Percentiles rank a stretch among this genome's conserved stretches.
phyloP scores from a whole-genome alignment of 768 basidiomycete species.

The button mushroom (Agaricus bisporus) region DNA sequence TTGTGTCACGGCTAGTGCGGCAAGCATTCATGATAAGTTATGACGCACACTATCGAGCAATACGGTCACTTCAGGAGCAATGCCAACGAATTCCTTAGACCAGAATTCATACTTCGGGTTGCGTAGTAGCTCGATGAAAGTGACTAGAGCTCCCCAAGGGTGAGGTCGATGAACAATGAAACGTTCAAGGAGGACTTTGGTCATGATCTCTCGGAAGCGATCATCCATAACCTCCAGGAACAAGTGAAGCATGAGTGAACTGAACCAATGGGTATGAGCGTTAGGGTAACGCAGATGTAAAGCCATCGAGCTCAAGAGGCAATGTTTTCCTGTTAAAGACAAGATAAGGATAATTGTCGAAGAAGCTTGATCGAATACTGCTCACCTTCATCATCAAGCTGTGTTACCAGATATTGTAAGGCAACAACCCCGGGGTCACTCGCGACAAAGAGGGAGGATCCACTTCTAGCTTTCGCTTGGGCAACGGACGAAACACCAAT shows the following conservation, averaged over 20 bases:
- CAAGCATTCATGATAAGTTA: slow-evolving; percentile 9
- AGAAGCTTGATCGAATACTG: slow-evolving; percentile 3
- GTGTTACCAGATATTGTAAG: slow-evolving; percentile 74
- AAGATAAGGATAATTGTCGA: slow-evolving; percentile 2
- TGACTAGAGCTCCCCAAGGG: slow-evolving; percentile 92
- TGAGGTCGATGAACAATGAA: slow-evolving; percentile 94
- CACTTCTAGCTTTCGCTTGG: slow-evolving; percentile 80
- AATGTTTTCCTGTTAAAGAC: slow-evolving; percentile 74
- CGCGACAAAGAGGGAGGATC: slow-evolving; percentile 73
- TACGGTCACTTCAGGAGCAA: slow-evolving; percentile 81
- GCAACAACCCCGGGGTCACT: slow-evolving; percentile 82
- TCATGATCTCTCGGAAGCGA: slow-evolving; percentile 74
- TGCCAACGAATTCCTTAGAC: slow-evolving; percentile 80
- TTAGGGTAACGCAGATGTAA: slow-evolving; percentile 96
- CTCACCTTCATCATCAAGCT: slow-evolving; percentile 89
- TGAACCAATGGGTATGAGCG: slow-evolving; percentile 98
- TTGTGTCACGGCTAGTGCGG: slow-evolving; percentile 8
- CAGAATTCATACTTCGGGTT: slow-evolving; percentile 90
- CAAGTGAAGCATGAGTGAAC: slow-evolving; percentile 80
- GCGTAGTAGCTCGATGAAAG: slow-evolving; percentile 89
- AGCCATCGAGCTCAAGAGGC: slow-evolving; percentile 87
- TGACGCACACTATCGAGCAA: slow-evolving; percentile 74
- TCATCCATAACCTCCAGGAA: slow-evolving; percentile 78
- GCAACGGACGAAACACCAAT: slow-evolving; percentile 91
- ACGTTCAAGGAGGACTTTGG: slow-evolving; percentile 87